Evolutionary conservation across 164 flowering plant genomes (phyloP).

Genomic region (Litsea cubeba): DNA sequence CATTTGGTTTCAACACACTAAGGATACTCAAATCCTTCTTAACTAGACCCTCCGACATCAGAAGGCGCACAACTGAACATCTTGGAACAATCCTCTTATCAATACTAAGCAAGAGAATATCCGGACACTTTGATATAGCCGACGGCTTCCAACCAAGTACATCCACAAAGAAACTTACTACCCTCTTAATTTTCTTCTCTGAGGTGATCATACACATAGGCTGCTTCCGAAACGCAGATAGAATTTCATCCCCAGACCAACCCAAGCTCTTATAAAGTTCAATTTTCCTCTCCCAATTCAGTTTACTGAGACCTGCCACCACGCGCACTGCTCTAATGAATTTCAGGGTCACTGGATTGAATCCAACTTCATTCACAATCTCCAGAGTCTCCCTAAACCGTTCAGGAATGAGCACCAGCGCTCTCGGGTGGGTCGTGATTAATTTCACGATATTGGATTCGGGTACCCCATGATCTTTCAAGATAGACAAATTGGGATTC

Average conservation of each 20-base stretch:
- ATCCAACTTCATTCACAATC: constrained; percentile 13
- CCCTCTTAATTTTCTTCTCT: constrained; percentile 14
- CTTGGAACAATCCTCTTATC: constrained; percentile 3
- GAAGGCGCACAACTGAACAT: background rate
- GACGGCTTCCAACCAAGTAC: constrained; percentile 10
- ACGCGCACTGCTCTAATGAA: constrained; percentile 11
- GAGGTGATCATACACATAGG: constrained; percentile 16
- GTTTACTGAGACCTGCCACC: background rate
- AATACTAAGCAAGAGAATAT: constrained; percentile 1
- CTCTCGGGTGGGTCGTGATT: background rate
- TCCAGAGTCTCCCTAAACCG: constrained; percentile 4
- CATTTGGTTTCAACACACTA: background rate
- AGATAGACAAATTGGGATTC: constrained; percentile 6
- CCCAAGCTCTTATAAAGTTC: constrained; percentile 20
- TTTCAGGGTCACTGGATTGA: constrained; percentile 1
- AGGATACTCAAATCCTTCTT: background rate
- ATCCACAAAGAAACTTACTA: constrained; percentile 16
- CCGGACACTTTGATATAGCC: background rate
- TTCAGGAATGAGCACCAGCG: background rate
- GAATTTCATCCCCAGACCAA: constrained; percentile 22
- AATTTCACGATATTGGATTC: background rate
- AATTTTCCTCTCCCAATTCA: constrained; percentile 13
- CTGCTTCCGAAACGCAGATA: constrained; percentile 8
- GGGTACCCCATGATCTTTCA: constrained; percentile 15
- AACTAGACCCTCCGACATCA: background rate